Base-by-base conservation (phyloP, 2,329 filamentous ascomycete genomes). In the Westerdykella aurantiaca region DNA sequence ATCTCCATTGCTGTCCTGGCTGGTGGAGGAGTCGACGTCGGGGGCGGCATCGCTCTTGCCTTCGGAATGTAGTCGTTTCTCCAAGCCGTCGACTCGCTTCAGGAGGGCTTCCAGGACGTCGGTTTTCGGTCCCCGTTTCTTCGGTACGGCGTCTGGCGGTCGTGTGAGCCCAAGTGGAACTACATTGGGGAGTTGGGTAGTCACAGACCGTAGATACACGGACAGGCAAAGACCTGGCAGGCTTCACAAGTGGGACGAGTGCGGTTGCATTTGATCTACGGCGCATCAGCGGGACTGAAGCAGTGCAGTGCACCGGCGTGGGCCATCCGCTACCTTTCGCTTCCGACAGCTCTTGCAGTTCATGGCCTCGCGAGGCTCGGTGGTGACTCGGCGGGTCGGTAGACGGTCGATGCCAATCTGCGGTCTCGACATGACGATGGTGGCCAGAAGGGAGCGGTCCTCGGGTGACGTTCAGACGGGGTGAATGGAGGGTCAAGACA, bases 311-410 rank as follows among this genome's bases (percentile, higher is more conserved):
- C 6, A 35, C 33, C 33, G n/a, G 33, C 17, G 33, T 23, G 31
- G 35, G 10, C 23, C 13, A 21, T 16, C 21, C 23, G 17, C 72
- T 69, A 91, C 88, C 83, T 95, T 95, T 72, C 88, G 79, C 70
- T 94, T 94, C 56, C 88, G 81, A 73, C 88, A 95, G 44, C 87
- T 93, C 69, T 95, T 94, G 80, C 88, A 95, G 68, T 95, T 95
- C 88, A 95, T 95, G 29, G 86, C 86, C 73, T 94, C 88, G 58
- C 86, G 82, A 34, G 86, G 86, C 66, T 93, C 86, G 57, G 80
- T 84, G 67, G 77, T 82, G 68, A 81, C 74, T 34, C 85, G 81
- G 50, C 84, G 81, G 43, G 82, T 77, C 21, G 85, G 84, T 53
- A 91, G 72, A 49, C 86, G 81, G 69, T 90, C 85, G 66, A 91